Evolutionary conservation across 2,329 filamentous ascomycete species (phyloP), one percentile per base, ranked within the genome.

Genomic region (Botryotinia calthae): DNA sequence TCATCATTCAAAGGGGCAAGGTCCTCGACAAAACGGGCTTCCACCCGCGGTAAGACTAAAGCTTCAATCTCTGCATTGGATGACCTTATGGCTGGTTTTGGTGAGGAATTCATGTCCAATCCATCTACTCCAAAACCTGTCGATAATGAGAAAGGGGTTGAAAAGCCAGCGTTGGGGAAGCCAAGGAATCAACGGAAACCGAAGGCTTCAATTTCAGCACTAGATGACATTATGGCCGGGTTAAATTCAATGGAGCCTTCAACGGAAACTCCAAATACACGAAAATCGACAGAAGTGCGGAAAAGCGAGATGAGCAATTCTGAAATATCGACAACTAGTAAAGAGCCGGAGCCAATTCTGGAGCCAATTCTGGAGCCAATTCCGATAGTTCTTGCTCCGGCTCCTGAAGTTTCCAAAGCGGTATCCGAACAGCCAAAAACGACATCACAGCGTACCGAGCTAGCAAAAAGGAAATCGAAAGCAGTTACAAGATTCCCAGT

Each of bases 161-260:
- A 72, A 31, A 72, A 37, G 16, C 42, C 70, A 20, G 40, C 16
- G 1, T n/a, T 28, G 8, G 62, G n/a, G 20, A 72, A 72, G 31
- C 20, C 25, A n/a, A 58, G 42, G 4, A 72, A 59, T 48, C 62
- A 67, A 25, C 28, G 62, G 14, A 59, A 59, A 20, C 48, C 31
- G 8, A 66, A 61, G 31, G 34, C 71, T 22, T 40, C 65, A 22
- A 63, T 73, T 4, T 65, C 65, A 7, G 66, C 71, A 25, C 58
- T 74, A n/a, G 73, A 74, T 44, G 66, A 73, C 44, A 64, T 74
- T 1, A 73, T 74, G 73, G 61, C 66, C 6, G 63, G 63, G 12
- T 61, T 74, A 25, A n/a, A 51, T 20, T 44, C 31, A 20, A 59
- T 66, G 48, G 51, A 58, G 5, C 40, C 54, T 37, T 28, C 20